Base-by-base conservation (phyloP, 2,329 filamentous ascomycete genomes). In the Cordyceps farinosa region DNA sequence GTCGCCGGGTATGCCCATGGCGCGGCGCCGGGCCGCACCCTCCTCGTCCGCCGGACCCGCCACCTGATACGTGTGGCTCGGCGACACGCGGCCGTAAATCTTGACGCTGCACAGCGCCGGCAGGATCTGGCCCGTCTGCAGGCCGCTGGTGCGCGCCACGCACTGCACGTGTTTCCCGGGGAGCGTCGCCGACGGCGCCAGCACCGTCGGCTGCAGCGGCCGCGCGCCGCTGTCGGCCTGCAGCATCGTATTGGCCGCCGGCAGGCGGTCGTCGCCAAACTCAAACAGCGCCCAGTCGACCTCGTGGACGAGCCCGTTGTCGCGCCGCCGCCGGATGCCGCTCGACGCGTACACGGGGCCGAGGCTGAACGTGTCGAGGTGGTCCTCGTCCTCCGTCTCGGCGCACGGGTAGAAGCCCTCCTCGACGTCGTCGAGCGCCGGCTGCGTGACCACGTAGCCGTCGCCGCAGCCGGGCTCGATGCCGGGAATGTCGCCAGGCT, bases 201-300 rank as follows among this genome's bases (percentile, higher is more conserved):
- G 85, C 36, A 81, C 82, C 50, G 81, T 82, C 8, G 88, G 84
- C 66, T 86, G 74, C 68, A 85, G 69, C 17, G 34, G 60, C 65
- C 65, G 54, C 53, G 61, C 64, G 1, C 65, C 65, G 36, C 62
- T 63, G 29, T 66, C 42, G 22, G 71, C 65, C 51, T 69, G 60
- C 2, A 85, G 85, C 29, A 97, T 88, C 11, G 85, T 76, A 69
- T 97, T 97, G 64, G 86, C 83, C 0, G 84, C 80, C 3, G 94
- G 90, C 15, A 88, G 78, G 1, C 94, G 86, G 11, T 88, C 83
- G 4, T 88, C 81, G 11, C 89, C 80, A 66, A 98, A 91, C 68
- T 90, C 87, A 69, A 98, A 92, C 2, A 98, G 79, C 0, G 93
- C 92, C 94, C 94, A 98, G 74, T 98, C 94, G 51, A 98, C 92